Evolutionary conservation across 2,329 filamentous ascomycete genomes (phyloP), one percentile per base, ranked within the genome.

Genomic region (Furcasterigmium sp.): DNA sequence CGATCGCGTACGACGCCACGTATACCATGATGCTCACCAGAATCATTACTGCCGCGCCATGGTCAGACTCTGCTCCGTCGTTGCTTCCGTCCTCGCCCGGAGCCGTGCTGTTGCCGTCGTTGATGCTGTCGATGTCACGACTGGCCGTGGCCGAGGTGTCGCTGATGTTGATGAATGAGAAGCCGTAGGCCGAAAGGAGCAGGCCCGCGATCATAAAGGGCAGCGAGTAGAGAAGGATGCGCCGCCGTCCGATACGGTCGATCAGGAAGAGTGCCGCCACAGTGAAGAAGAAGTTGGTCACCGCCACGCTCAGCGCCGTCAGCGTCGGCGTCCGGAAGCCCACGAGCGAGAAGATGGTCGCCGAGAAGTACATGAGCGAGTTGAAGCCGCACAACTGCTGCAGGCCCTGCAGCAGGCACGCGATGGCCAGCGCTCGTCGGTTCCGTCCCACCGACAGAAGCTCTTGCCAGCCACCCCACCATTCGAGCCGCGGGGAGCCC

Each of bases 321-420:
- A 91, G 74, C 0, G 87, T 93, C 5, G 89, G 88, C 43, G 81
- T 85, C 34, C 76, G 73, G 59, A 95, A 95, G 1, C 85, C 85
- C 1, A 95, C 75, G 25, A 89, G 73, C 3, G 78, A 76, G 58
- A 91, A 91, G 23, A 91, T 88, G 8, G 86, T 90, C 4, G 85
- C 86, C 1, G 86, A 89, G 59, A 89, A 95, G 64, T 95, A 95
- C 88, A 95, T 95, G 23, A 95, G 72, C 10, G 86, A 90, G 66
- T 95, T 95, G 36, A 93, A 93, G 1, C 87, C 90, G 55, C 87
- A 93, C 1, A 95, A 74, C 61, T 97, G 91, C 64, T 96, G 91
- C 7, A 94, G 69, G 0, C 82, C 88, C 57, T 96, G 91, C 3
- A 96, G 72, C 50, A 93, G 76, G 63, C 90, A 94, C 1, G 91